Base-by-base conservation (phyloP, 108 stramenopile genomes). In the Skeletonema menzelii region DNA sequence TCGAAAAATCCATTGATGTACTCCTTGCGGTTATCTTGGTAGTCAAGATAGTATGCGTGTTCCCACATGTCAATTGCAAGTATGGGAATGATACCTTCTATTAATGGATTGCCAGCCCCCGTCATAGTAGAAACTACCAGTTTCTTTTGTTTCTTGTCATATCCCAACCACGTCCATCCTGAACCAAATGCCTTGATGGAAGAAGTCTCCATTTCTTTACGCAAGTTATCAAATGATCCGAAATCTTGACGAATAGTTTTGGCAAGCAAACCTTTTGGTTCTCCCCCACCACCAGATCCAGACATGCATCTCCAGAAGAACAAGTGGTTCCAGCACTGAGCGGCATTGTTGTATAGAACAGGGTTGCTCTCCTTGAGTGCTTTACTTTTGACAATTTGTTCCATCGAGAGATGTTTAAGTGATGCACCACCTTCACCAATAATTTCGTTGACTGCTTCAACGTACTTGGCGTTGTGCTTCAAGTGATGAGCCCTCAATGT, bases 101-200 rank as follows among this genome's bases (percentile, higher is more conserved):
- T 53, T 11, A 84, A 26, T 22, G 84, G 84, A 67, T 82, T 75
- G 8, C 59, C 72, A 13, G 84, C 85, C 12, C 83, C 83, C 31
- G 37, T 72, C 8, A 84, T 84, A 27, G 73, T 78, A 4, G 56
- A 69, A 20, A 84, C 74, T 12, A 80, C 62, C 24, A 90, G 58
- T 24, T 74, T 77, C 22, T 65, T 68, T 38, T 57, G 68, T 14
- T 46, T 72, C 38, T 44, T 65, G 81, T 93, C 76, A 70, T 88
- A 91, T 15, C 87, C 89, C n/a, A 95, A 85, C 93, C 93, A 95
- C 26, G 88, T 88, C 93, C 93, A 95, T 24, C 93, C 93, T 13
- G 87, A 88, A 35, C 93, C 93, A 63, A 89, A 89, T 7, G 64
- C 68, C 5, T 58, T 76, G 17, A 60, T 55, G 19, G 72, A 73